Evolutionary conservation across 352 stramenopile species (phyloP), one percentile per base, ranked within the genome.

Genomic region (Elongisporangium prolatum): DNA sequence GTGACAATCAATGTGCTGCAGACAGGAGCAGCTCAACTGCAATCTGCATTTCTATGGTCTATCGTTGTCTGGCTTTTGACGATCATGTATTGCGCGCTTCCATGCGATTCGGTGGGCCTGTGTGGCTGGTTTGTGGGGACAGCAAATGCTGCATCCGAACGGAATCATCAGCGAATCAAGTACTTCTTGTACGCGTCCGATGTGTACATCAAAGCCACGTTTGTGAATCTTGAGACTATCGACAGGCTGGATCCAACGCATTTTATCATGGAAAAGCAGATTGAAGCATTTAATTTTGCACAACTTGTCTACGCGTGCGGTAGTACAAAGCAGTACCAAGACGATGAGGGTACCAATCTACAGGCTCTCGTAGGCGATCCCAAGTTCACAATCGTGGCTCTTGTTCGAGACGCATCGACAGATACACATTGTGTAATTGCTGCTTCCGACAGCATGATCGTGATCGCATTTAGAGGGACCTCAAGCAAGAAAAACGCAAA

Each of bases 271-370:
- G 59, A 74, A 14, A 57, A 53, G 11, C 73, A 83, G 21, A 60
- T 83, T 14, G 60, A 77, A 34, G 64, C 70, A 11, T 80, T 83
- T 68, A 83, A 83, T 40, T 68, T 77, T 51, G 63, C 70, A 1
- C 70, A 77, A 44, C 63, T 83, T 17, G 70, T 70, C 10, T 80
- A 83, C 50, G 60, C 65, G 11, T 74, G 73, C 10, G 73, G 73
- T 2, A 71, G 69, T 53, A 64, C 52, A 59, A 70, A 47, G 8
- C n/a, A 56, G n/a, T 7, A 28, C 0, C n/a, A 52, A 5, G 28
- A n/a, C 7, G 28, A 57, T 44, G 60, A 73, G 4, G 34, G 59
- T 14, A 49, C 61, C 21, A 40, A 57, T 11, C 16, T 82, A 3
- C 61, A 77, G 48, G 25, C 56, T 17, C 54, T 82, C 9, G 63